Conservation (phyloP, 805 yeast species). For the Hanseniaspora meyeri region DNA sequence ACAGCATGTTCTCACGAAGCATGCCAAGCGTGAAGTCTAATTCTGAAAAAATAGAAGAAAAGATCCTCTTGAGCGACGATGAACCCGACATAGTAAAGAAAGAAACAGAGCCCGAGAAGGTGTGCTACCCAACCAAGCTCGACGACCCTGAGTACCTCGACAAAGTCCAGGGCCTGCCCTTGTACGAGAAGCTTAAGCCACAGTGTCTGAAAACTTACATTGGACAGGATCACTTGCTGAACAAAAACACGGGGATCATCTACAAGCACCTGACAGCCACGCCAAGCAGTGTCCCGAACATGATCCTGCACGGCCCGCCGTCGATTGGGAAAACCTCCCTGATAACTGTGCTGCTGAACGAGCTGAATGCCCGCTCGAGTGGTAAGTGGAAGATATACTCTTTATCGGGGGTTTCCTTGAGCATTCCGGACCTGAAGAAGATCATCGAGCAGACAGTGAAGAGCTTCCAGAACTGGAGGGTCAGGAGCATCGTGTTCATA, state of each 20-base stretch:
- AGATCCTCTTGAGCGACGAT: background rate
- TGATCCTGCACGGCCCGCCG: constrained; percentile 91
- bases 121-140: background rate
- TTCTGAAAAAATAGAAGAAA: background rate
- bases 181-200: constrained; percentile 82
- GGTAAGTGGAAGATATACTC: constrained; percentile 1
- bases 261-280: constrained; percentile 43
- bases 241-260: constrained; percentile 46
- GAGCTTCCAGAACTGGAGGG: constrained; percentile 29
- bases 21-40: background rate
- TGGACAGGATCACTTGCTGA: constrained; percentile 75
- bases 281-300: constrained; percentile 55
- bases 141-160: constrained; percentile 19
- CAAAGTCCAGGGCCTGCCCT: constrained; percentile 32
- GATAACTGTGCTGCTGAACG: constrained; percentile 39
- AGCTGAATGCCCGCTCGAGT: constrained; percentile 31
- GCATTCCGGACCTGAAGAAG: constrained; percentile 45
- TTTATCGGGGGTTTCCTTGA: constrained; percentile 9
- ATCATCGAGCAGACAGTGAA: constrained; percentile 37
- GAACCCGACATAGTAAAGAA: background rate
- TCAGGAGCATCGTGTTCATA: constrained; percentile 59
- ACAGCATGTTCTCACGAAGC: background rate
- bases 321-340: constrained; percentile 87
- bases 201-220: constrained; percentile 50
- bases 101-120: too few species aligned